phyloP scores from a whole-genome alignment of 2,329 filamentous ascomycete genomes.

The Apiospora koreana region DNA sequence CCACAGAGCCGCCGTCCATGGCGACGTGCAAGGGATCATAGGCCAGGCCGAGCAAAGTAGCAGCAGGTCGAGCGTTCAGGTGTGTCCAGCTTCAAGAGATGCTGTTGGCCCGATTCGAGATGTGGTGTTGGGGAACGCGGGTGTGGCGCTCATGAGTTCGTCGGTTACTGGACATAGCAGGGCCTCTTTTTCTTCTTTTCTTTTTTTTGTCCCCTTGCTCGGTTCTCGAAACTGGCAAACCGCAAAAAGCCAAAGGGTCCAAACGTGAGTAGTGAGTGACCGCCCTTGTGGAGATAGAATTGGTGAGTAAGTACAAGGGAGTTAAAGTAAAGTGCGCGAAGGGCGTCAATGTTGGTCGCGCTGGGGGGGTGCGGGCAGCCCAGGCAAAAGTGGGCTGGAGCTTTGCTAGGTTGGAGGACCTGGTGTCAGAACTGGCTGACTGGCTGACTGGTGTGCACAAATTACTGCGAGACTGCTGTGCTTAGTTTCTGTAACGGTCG shows the following conservation, averaged over 20 bases:
- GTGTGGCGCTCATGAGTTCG: conserved; percentile 10
- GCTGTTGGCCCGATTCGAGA: conserved; percentile 4
- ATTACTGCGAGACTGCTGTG: not conserved
- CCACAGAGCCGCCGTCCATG: conserved; percentile 43
- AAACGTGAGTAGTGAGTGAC: conserved; percentile 1
- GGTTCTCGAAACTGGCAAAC: conserved; percentile 7
- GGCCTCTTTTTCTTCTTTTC: not conserved
- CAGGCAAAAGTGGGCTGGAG: not conserved
- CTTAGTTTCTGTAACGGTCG: too few relatives aligned
- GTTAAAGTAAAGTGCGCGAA: conserved; percentile 6
- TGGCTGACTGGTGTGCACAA: not conserved
- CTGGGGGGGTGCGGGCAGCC: conserved; percentile 6
- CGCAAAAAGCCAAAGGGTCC: conserved; percentile 6
- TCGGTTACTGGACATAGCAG: conserved; percentile 9
- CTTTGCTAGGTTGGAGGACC: not conserved
- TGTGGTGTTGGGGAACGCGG: conserved; percentile 4
- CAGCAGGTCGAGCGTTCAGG: not conserved
- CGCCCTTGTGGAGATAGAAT: conserved; percentile 3
- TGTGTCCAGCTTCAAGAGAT: not conserved
- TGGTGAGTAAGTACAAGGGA: conserved; percentile 8
- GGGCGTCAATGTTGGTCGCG: conserved; percentile 6
- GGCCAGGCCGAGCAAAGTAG: not conserved
- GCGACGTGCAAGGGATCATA: conserved; percentile 5
- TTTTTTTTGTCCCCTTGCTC: not conserved
- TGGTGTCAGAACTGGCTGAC: too few relatives aligned